Percentiles rank a stretch among this genome's conserved stretches.
These are phyloP conservation scores for Pseudonectria buxi DNA, from an alignment of 2,329 filamentous ascomycete genomes.

Conservation along the genomic window DNA sequence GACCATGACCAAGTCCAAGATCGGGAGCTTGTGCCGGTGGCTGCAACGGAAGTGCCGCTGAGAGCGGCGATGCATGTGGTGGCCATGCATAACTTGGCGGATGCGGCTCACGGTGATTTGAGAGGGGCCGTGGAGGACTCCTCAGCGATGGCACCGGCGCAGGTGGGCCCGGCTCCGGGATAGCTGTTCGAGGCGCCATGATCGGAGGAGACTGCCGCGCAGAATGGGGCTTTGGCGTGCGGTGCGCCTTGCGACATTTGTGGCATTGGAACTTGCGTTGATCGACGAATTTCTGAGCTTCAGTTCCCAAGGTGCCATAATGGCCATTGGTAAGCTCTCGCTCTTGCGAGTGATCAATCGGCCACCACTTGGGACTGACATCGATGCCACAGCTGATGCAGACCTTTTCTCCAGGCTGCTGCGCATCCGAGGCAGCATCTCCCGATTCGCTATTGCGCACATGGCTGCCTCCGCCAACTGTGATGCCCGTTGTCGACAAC, in stretches of 20 bases:
- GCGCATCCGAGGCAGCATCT: constrained; percentile 20
- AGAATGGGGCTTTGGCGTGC: constrained; percentile 31
- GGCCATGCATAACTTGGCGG: constrained; percentile 20
- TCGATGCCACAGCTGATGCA: constrained; percentile 63
- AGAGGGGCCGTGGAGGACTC: constrained; percentile 22
- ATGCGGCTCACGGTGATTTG: constrained; percentile 21
- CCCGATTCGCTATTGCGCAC: constrained; percentile 19
- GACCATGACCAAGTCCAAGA: constrained; percentile 16
- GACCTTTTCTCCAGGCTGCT: constrained; percentile 43
- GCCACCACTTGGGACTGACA: constrained; percentile 69
- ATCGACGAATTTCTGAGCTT: constrained; percentile 52
- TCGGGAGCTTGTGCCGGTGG: constrained; percentile 15
- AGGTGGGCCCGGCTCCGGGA: constrained; percentile 12
- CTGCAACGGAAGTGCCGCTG: constrained; percentile 16
- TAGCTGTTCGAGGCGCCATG: constrained; percentile 11
- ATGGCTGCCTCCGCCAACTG: constrained; percentile 14
- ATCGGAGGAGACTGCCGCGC: constrained; percentile 14
- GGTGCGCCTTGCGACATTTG: constrained; percentile 58
- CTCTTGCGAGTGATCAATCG: constrained; percentile 46
- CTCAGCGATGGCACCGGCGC: constrained; percentile 18
- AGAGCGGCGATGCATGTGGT: constrained; percentile 15
- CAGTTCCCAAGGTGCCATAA: constrained; percentile 43
- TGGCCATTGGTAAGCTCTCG: constrained; percentile 47
- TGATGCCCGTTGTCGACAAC: constrained; percentile 45
- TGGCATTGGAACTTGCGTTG: constrained; percentile 66